phyloP scores from a whole-genome alignment of 2,329 filamentous ascomycete species.

The Alternaria sp. region DNA sequence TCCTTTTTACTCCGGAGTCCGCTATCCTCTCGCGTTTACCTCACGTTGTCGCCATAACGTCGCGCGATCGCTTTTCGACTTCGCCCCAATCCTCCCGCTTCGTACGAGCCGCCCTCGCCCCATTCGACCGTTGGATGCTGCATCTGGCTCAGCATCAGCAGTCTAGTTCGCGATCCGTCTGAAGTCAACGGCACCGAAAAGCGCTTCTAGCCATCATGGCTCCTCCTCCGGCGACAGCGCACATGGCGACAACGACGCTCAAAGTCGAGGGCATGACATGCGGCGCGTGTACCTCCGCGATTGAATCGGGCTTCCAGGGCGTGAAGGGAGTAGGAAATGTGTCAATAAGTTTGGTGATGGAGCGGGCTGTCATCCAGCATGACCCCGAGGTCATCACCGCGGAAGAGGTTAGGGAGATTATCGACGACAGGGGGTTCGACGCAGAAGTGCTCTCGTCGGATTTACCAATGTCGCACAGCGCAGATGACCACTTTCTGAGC shows the following conservation, averaged over 20 bases:
- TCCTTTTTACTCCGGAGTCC: constrained; percentile 21
- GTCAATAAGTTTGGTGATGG: constrained; percentile 92
- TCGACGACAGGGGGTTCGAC: constrained; percentile 92
- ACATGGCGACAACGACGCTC: constrained; percentile 86
- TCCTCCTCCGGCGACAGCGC: constrained; percentile 38
- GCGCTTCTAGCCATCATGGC: constrained; percentile 30
- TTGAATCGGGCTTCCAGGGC: constrained; percentile 87
- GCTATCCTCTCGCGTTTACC: constrained; percentile 1
- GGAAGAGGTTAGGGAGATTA: constrained; percentile 79
- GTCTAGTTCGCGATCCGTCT: not conserved
- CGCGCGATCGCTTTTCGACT: constrained; percentile 3
- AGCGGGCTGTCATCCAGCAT: constrained; percentile 92
- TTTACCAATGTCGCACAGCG: constrained; percentile 60
- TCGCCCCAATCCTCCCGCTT: constrained; percentile 14
- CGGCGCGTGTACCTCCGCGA: constrained; percentile 92
- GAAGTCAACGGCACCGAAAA: constrained; percentile 5
- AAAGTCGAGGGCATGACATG: constrained; percentile 88
- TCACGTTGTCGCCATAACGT: constrained; percentile 20
- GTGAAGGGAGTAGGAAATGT: constrained; percentile 83
- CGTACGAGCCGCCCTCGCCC: constrained; percentile 18
- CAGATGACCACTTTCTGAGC: constrained; percentile 44
- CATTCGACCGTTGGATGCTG: constrained; percentile 19
- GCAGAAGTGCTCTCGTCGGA: constrained; percentile 87
- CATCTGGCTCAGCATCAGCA: not conserved
- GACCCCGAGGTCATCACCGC: constrained; percentile 76